Evolutionary conservation across 331 rosid genomes (phyloP).

Genomic region (Pyracantha coccinea): DNA sequence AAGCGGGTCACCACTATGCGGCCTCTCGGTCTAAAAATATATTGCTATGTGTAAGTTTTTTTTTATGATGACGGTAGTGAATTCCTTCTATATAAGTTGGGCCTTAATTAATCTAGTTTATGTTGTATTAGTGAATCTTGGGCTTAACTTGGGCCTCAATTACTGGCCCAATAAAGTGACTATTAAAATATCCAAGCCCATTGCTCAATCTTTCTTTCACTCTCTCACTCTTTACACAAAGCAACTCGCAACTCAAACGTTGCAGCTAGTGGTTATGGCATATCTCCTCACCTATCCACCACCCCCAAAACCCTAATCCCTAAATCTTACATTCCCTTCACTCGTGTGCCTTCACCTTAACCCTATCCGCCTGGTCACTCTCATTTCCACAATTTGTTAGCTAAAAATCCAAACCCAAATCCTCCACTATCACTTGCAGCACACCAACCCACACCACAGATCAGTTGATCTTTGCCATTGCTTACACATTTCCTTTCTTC

Average conservation of each 20-base stretch:
- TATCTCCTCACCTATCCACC: conserved; percentile 21
- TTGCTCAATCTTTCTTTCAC: background rate
- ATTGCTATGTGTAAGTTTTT: no score
- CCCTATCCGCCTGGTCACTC: background rate
- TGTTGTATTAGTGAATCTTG: no score
- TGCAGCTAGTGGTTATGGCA: conserved; percentile 11
- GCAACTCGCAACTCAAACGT: background rate
- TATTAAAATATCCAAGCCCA: background rate
- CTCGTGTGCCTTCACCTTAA: background rate
- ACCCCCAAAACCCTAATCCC: conserved; percentile 7
- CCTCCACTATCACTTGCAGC: conserved; percentile 7
- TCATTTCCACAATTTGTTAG: background rate
- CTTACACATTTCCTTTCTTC: conserved; percentile 86
- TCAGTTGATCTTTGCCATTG: conserved; percentile 67
- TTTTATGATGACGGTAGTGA: no score
- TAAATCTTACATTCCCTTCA: background rate
- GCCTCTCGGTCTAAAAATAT: no score
- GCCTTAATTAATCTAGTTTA: no score
- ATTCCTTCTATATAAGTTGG: no score
- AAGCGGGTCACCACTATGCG: no score
- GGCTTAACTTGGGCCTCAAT: background rate
- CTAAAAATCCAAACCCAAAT: conserved; percentile 1
- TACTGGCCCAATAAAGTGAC: background rate
- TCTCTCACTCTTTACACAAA: background rate
- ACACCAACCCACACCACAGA: conserved; percentile 45